Percentiles rank a stretch among this genome's conserved stretches.
These are phyloP conservation scores for Myxozyma geophila DNA, from an alignment of 805 yeast genomes.

Conservation along the genomic window DNA sequence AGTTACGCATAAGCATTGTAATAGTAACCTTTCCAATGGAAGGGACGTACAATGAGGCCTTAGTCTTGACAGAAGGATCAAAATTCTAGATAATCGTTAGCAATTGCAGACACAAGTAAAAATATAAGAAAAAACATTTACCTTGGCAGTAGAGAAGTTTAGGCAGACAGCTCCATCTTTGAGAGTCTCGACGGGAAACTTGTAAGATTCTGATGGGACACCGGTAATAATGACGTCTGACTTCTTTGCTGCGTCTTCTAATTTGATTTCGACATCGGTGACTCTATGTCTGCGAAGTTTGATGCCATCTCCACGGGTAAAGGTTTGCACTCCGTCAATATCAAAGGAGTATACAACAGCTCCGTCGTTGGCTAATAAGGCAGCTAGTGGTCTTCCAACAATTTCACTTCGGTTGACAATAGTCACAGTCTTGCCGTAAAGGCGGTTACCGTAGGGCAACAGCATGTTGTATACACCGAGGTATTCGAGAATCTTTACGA, in stretches of 20 bases:
- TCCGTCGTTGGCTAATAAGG: slow-evolving; percentile 94
- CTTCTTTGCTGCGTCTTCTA: slow-evolving; percentile 67
- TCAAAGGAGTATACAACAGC: slow-evolving; percentile 95
- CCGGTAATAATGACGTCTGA: slow-evolving; percentile 97
- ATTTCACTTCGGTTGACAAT: slow-evolving; percentile 94
- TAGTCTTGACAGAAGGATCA: slow-evolving; percentile 71
- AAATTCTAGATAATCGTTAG: slow-evolving; percentile 57
- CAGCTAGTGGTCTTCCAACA: slow-evolving; percentile 97
- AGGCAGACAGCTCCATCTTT: slow-evolving; percentile 88
- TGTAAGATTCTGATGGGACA: slow-evolving; percentile 82
- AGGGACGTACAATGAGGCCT: slow-evolving; percentile 92
- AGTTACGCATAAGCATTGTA: slow-evolving; percentile 87
- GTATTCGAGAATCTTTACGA: slow-evolving; percentile 90
- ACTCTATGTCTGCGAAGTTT: slow-evolving; percentile 82
- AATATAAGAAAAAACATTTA: neutral
- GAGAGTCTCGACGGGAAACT: slow-evolving; percentile 80
- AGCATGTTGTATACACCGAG: slow-evolving; percentile 83
- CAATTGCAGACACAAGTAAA: neutral
- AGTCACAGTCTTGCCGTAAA: slow-evolving; percentile 90
- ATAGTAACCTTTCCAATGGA: slow-evolving; percentile 96
- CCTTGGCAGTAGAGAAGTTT: slow-evolving; percentile 82
- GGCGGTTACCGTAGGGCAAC: slow-evolving; percentile 84
- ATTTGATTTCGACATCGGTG: slow-evolving; percentile 55
- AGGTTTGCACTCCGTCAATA: slow-evolving; percentile 81
- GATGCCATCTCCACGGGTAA: slow-evolving; percentile 92